phyloP scores from a whole-genome alignment of 129 eudicot genomes.

The Chrysanthemum seticuspe region DNA sequence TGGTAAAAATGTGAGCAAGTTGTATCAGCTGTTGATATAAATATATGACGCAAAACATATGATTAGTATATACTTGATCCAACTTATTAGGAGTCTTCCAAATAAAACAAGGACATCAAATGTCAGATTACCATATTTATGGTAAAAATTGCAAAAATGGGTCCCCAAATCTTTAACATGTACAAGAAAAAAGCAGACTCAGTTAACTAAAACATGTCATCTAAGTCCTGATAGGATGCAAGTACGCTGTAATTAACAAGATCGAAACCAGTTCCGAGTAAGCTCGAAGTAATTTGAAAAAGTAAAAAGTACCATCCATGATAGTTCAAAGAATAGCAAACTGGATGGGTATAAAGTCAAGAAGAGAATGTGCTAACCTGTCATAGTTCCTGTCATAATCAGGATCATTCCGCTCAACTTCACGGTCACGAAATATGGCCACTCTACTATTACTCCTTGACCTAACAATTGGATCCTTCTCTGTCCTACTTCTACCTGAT shows the following conservation, averaged over 20 bases:
- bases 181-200: not conserved
- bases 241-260: not conserved
- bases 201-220: not conserved
- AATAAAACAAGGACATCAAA: not conserved
- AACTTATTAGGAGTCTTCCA: not conserved
- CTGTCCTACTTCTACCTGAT: constrained; percentile 71
- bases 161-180: not conserved
- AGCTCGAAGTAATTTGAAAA: not conserved
- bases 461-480: constrained; percentile 72
- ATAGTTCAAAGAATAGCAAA: no score
- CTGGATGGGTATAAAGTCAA: not conserved
- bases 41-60: no score
- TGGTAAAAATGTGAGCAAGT: no score
- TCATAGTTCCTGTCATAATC: constrained; percentile 90
- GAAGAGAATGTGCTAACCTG: constrained; percentile 41
- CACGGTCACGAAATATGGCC: constrained; percentile 91
- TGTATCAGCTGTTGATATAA: no score
- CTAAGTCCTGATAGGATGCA: not conserved
- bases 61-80: no score
- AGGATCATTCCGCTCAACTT: constrained; percentile 90
- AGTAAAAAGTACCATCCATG: not conserved
- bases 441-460: constrained; percentile 69
- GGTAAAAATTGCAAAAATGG: not conserved
- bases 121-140: not conserved
- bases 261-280: not conserved